Evolutionary conservation across 2,329 filamentous ascomycete species (phyloP).

Genomic region (Acephala macrosclerotiorum): DNA sequence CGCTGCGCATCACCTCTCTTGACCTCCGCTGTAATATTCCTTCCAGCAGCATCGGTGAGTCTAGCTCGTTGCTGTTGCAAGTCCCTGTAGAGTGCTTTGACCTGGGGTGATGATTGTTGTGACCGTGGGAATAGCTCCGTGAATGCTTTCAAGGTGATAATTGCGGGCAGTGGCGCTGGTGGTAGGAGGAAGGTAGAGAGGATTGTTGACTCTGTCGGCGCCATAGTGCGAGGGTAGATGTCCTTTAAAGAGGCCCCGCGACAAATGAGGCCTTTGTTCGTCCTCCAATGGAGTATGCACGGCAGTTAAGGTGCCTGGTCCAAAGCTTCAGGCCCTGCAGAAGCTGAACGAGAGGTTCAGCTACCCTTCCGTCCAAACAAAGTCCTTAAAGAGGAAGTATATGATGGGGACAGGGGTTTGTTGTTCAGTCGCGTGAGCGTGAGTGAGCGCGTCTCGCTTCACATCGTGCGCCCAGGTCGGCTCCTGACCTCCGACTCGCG

Average conservation of each 20-base stretch:
- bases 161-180: constrained; percentile 75
- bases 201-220: constrained; percentile 72
- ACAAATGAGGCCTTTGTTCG: neutral
- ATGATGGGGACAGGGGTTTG: neutral
- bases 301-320: neutral
- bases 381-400: neutral
- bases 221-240: constrained; percentile 30
- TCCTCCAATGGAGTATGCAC: neutral
- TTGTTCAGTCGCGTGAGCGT: neutral
- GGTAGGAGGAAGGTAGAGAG: constrained; percentile 80
- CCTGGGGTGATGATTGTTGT: constrained; percentile 40
- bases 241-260: neutral
- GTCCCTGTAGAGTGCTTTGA: constrained; percentile 72
- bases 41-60: constrained; percentile 71
- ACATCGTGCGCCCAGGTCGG: neutral
- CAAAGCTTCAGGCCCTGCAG: neutral
- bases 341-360: neutral
- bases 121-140: constrained; percentile 76
- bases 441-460: neutral
- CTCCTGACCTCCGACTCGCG: neutral
- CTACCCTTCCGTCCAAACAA: neutral
- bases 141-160: constrained; percentile 79
- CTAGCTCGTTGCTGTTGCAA: constrained; percentile 77
- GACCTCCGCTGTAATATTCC: constrained; percentile 70
- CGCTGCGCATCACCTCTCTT: constrained; percentile 65